Base-by-base conservation (phyloP, 1,139 yeast genomes). In the Saccharomyces uvarum region DNA sequence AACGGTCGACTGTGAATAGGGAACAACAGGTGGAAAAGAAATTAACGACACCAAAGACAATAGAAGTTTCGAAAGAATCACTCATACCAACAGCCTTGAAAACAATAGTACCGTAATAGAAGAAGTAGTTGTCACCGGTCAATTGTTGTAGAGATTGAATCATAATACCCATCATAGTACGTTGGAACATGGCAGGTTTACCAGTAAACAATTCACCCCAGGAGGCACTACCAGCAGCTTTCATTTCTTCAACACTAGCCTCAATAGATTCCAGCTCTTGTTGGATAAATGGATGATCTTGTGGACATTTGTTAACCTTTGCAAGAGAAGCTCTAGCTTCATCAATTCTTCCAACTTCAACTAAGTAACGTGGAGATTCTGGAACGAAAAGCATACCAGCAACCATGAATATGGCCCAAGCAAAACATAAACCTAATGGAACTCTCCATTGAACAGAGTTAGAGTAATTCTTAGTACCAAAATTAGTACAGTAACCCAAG, bases 51-150 rank as follows among this genome's bases (percentile, higher is more conserved):
- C 93, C 93, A 55, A 86, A 76, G 59, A 86, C 76, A 62, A 87
- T 84, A 32, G 91, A 78, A 24, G 93, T 84, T 69, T 83, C 78
- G 73, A 83, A 87, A 47, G 95, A 80, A 70, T 84, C 89, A 54
- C 72, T 61, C 68, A 86, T 72, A 63, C 93, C 91, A 61, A 85
- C 87, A 61, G 90, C 84, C 66, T 81, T 71, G 80, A 85, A 85
- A 66, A 85, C 78, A 55, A 87, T 80, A 57, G 90, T 84, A 70
- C 89, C 88, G 63, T 84, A 85, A 76, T 84, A 85, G 78, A 85
- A 84, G 75, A 86, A 84, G 72, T 84, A 86, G 75, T 85, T 85
- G 69, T 82, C 79, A 78, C 91, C 93, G 58, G 88, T 81, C 62
- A 85, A 77, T 72, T 85, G 91, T 73, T 85, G 91, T 64, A 85